Evolutionary conservation across 805 yeast genomes (phyloP).

Genomic region (Pichia cabralensis): DNA sequence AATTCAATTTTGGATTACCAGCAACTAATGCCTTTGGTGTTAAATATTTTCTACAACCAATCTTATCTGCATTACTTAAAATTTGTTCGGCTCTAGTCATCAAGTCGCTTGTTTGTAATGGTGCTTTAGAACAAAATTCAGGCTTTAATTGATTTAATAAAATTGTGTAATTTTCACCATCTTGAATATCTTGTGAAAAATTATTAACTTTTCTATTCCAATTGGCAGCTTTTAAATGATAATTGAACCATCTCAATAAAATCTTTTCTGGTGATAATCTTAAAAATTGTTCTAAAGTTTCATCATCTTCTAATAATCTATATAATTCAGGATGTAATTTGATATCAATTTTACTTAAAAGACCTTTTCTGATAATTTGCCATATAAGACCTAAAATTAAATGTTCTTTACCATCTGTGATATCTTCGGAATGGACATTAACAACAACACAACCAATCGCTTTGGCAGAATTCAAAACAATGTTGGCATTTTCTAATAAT

Average conservation of each 20-base stretch:
- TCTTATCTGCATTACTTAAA: conserved; percentile 75
- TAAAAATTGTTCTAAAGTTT: conserved; percentile 91
- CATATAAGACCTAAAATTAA: conserved; percentile 85
- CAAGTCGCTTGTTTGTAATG: conserved; percentile 69
- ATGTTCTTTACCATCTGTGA: conserved; percentile 87
- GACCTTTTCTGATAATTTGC: conserved; percentile 96
- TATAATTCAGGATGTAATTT: conserved; percentile 94
- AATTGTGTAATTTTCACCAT: conserved; percentile 92
- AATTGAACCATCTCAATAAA: conserved; percentile 93
- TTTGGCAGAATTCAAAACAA: conserved; percentile 95
- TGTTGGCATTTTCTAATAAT: conserved; percentile 94
- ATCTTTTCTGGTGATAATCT: conserved; percentile 97
- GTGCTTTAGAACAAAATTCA: conserved; percentile 67
- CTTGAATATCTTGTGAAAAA: conserved; percentile 80
- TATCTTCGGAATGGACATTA: conserved; percentile 93
- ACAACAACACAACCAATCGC: conserved; percentile 98
- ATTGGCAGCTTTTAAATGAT: conserved; percentile 86
- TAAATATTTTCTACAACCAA: conserved; percentile 88
- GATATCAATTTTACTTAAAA: conserved; percentile 90
- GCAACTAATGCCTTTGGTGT: conserved; percentile 89
- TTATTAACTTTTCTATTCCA: conserved; percentile 81
- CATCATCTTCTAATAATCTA: conserved; percentile 90
- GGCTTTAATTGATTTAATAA: conserved; percentile 84
- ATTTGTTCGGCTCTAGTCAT: conserved; percentile 81
- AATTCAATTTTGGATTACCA: conserved; percentile 92